Base-by-base conservation (phyloP, 805 yeast genomes). In the Candida fluviatilis region DNA sequence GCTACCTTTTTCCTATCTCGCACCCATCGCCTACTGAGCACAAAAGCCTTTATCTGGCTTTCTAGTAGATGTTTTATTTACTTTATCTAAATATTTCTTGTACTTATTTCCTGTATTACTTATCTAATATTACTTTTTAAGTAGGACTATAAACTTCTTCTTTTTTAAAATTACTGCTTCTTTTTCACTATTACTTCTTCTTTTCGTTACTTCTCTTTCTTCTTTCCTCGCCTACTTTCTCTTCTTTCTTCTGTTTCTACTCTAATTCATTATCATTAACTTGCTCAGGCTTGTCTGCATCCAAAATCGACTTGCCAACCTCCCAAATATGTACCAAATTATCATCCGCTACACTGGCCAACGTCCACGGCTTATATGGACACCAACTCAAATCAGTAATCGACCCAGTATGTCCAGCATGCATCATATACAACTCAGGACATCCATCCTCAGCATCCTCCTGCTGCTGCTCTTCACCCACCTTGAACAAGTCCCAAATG, bases 391-490 rank as follows among this genome's bases (percentile, higher is more conserved):
- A 68, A 55, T 85, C 95, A 31, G 81, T 79, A 13, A 85, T 81
- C 4, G 82, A 71, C 13, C 87, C 82, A 14, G 89, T 81, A 54
- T 88, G 95, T 15, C 96, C 96, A 27, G 95, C 95, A 55, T 88
- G 96, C 82, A 88, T 84, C 89, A 87, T 84, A 50, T 87, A 67
- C 25, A 88, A 62, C 57, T 88, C 96, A 4, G 95, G 91, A 18
- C 84, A 84, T 28, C 95, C 96, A 52, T 88, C 96, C 47, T 84
- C 95, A 21, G 88, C 84, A 54, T 88, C 96, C 48, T 87, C 96
- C 48, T 80, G 89, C 11, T 72, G 73, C 57, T 86, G 95, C 53
- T 87, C 95, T 45, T 80, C 84, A 3, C 96, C 96, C 26, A 88
- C 82, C 48, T 76, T 80, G 34, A 69, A 65, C 40, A 87, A 64